Evolutionary conservation across 228 moss, liverwort and hornwort genomes (phyloP).

Genomic region (Sphagnum magellanicum): DNA sequence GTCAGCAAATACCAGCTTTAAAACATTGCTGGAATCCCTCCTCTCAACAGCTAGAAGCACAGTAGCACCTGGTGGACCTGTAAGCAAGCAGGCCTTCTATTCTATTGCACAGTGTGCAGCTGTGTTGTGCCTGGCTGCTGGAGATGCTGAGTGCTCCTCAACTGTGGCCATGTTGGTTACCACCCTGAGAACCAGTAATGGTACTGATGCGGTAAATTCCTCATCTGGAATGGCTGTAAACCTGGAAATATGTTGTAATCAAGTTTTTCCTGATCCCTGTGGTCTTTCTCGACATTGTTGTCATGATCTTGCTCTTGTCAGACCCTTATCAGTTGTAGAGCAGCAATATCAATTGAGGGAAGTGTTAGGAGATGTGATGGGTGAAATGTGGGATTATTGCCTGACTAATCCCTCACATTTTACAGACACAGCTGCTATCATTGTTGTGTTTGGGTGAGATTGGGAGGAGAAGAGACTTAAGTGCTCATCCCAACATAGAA

Average conservation of each 20-base stretch:
- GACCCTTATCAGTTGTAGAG: no score
- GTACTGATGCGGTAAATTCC: conserved; percentile 79
- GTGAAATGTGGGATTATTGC: no score
- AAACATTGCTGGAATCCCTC: conserved; percentile 84
- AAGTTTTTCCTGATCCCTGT: neutral
- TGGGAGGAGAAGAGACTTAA: conserved; percentile 87
- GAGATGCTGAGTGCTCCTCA: conserved; percentile 87
- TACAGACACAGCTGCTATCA: conserved; percentile 87
- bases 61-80: conserved; percentile 81
- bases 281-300: no score
- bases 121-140: conserved; percentile 90
- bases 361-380: no score
- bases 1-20: conserved; percentile 97
- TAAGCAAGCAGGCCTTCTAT: conserved; percentile 98
- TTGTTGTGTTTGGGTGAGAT: conserved; percentile 91
- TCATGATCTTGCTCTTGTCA: no score
- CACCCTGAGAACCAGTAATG: conserved; percentile 63
- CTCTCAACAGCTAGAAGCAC: conserved; percentile 92
- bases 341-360: no score
- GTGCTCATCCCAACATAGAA: conserved; percentile 80
- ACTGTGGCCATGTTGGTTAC: conserved; percentile 92
- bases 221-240: neutral
- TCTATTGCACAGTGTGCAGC: conserved; percentile 97
- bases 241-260: neutral
- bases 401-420: neutral